phyloP scores from a whole-genome alignment of 148 eudicot genomes.

The Simmondsia chinensis region DNA sequence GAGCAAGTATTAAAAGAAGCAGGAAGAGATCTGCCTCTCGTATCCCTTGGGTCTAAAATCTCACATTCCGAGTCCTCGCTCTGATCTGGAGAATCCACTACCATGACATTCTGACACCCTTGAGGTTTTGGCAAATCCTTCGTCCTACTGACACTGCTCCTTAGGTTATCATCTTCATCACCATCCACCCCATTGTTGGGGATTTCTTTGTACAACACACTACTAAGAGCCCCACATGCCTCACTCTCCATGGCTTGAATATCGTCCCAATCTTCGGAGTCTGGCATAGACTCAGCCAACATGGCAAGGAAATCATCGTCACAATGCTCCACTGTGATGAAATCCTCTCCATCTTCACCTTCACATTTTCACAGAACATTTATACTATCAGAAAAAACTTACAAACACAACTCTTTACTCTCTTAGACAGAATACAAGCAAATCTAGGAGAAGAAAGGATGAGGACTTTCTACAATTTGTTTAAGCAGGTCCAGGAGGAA shows the following conservation, averaged over 20 bases:
- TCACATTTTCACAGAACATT: not conserved
- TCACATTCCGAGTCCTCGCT: constrained; percentile 33
- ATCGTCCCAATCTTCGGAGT: constrained; percentile 93
- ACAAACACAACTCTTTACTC: not conserved
- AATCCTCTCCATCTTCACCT: constrained; percentile 94
- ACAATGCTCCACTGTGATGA: constrained; percentile 85
- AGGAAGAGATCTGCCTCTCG: constrained; percentile 18
- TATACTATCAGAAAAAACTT: not conserved
- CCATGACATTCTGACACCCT: constrained; percentile 26
- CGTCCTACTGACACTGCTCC: constrained; percentile 21
- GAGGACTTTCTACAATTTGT: too few species aligned
- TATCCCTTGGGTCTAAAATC: constrained; percentile 10
- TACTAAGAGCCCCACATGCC: constrained; percentile 71
- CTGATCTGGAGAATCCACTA: constrained; percentile 66
- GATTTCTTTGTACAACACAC: constrained; percentile 41
- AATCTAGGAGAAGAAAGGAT: too few species aligned
- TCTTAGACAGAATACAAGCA: too few species aligned
- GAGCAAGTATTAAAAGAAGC: constrained; percentile 6
- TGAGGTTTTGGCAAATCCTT: constrained; percentile 40
- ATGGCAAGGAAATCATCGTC: constrained; percentile 89
- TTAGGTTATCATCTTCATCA: constrained; percentile 13
- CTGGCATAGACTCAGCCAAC: constrained; percentile 81
- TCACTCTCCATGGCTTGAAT: constrained; percentile 82
- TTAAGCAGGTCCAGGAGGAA: too few species aligned
- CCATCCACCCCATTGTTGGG: constrained; percentile 15